Base-by-base conservation (phyloP, 208 protist genomes). In the Crithidia sp. region DNA sequence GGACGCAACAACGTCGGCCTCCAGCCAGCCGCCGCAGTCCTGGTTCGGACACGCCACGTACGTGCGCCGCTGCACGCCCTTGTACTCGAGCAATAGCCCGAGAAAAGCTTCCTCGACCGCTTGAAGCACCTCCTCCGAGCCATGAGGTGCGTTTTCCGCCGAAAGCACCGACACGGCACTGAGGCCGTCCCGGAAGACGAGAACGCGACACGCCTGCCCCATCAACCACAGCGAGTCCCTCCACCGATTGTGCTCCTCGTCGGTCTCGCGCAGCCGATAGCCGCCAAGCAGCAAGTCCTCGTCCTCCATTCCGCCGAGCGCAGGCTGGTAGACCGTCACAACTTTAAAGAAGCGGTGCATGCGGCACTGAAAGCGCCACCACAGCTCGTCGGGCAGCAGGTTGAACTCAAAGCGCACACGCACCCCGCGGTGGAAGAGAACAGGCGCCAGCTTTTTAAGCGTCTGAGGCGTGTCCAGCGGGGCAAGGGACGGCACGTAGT, bases 221-320 rank as follows among this genome's bases (percentile, higher is more conserved):
- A 63, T 56, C 36, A 97, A 88, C 90, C 93, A 97, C 77, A 97
- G 83, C 40, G 86, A 88, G 74, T 96, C 91, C 10, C 59, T 77
- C 91, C 93, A 97, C 37, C 90, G 84, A 71, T 88, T 96, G 79
- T 95, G 87, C 78, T 94, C 85, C 58, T 96, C 86, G 70, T 94
- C 85, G 28, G 86, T 81, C 79, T 95, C 88, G 12, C 77, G 75
- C 58, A 93, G 81, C 3, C 90, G 82, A 55, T 83, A 84, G n/a
- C 90, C 84, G 70, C 87, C 77, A 50, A 91, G 55, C 19, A 91
- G 52, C 45, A 86, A 50, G 43, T 86, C 77, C 68, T 95, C 86
- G 43, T 89, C 83, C 17, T 84, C 71, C 4, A 54, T 50, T 14
- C 57, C 65, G 41, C 73, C 72, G 17, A 62, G 54, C 49, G 72